phyloP scores from a whole-genome alignment of 306 rosid genomes.

The Quercus alba region DNA sequence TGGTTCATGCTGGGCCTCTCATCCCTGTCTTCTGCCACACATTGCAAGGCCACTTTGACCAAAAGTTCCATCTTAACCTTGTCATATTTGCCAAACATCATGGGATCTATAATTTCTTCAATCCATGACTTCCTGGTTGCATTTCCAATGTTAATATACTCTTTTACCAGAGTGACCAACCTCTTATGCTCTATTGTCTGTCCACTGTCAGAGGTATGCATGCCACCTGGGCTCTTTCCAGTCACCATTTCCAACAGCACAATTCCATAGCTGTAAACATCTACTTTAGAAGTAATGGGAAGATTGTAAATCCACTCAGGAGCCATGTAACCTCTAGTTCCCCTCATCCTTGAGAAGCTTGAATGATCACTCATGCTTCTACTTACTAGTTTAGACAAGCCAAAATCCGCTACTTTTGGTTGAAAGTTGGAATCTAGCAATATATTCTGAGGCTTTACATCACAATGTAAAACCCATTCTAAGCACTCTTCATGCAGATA shows the following conservation, averaged over 20 bases:
- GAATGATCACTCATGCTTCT: background rate
- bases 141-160: background rate
- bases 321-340: constrained; percentile 38
- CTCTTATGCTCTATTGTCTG: no score
- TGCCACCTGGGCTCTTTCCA: background rate
- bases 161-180: background rate
- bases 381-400: no score
- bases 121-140: background rate
- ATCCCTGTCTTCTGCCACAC: constrained; percentile 25
- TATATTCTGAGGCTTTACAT: no score
- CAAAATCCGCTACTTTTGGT: no score
- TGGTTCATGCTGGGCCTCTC: constrained; percentile 31
- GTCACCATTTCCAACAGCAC: constrained; percentile 33
- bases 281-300: constrained; percentile 35
- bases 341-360: constrained; percentile 24
- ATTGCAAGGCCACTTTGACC: constrained; percentile 17
- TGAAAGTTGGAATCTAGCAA: no score
- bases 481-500: constrained; percentile 37
- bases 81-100: constrained; percentile 4
- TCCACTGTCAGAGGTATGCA: background rate
- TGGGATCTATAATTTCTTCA: constrained; percentile 29
- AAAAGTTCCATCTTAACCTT: constrained; percentile 9
- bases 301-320: constrained; percentile 32
- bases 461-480: constrained; percentile 23
- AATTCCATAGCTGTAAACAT: constrained; percentile 4